Evolutionary conservation across 2,329 filamentous ascomycete species (phyloP), one percentile per base, ranked within the genome.

Genomic region (Paraphoma chrysanthemicola): DNA sequence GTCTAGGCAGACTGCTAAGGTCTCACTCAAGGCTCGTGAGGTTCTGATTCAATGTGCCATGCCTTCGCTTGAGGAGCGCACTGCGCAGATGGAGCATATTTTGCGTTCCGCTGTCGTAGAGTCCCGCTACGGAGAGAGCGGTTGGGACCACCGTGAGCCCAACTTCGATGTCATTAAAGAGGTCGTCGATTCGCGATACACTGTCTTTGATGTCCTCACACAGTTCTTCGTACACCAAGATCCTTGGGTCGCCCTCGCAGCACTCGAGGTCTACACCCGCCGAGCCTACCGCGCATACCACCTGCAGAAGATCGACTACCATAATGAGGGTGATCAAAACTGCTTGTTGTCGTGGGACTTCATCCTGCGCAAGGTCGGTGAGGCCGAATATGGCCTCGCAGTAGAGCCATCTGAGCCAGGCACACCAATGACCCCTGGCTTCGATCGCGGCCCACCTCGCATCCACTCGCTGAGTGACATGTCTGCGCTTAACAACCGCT

Each of bases 121-220:
- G 78, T 97, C 93, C n/a, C 89, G 91, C 67, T 99, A 99, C 72
- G 95, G 95, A 57, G 95, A 99, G 84, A 93, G 92, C 58, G 93
- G 94, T 49, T 97, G 92, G 91, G 94, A 97, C 63, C 95, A 99
- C 81, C 86, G 95, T 65, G 91, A 97, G 79, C 95, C 95, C 46
- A 92, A 90, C 79, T 82, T 96, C 51, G 90, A 96, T 18, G 84
- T 96, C 63, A 90, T 99, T 80, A 97, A 97, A 83, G 95, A 99
- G 78, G 93, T 99, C 31, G 92, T 99, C 50, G 95, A 99, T 79
- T 98, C 95, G 52, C 96, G 96, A 81, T 98, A 96, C 82, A 98
- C 94, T 42, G 95, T 99, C 63, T 97, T 97, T 68, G 95, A 99
- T 74, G 95, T 99, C 16, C 80, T 99, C 64, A 91, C 94, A 7